A percentile compares a stretch with the other conserved stretches of the same genome.
Conservation (phyloP, 306 rosid genomes). For the Oemleria cerasiformis region DNA sequence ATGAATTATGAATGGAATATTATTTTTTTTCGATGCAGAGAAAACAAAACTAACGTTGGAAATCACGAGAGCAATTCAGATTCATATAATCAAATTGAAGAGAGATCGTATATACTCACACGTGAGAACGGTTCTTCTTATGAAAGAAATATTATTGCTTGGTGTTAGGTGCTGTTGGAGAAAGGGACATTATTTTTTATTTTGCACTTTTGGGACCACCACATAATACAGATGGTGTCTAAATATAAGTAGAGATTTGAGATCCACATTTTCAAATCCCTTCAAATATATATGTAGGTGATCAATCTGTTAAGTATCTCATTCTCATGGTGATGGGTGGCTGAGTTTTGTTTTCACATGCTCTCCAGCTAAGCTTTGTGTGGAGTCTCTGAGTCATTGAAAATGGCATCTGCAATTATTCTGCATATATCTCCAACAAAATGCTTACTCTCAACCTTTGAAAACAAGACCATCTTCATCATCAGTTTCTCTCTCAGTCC, state of each 20-base stretch:
- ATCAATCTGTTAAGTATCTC: too few species aligned
- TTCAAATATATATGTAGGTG: not conserved
- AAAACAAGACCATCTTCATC: not conserved
- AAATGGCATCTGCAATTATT: not conserved
- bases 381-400: not conserved
- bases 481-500: too few species aligned
- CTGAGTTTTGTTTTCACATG: constrained; percentile 1
- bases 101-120: too few species aligned
- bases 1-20: too few species aligned
- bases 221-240: not conserved
- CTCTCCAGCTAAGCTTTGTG: not conserved
- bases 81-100: too few species aligned
- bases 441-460: not conserved
- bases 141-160: too few species aligned
- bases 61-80: too few species aligned
- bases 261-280: not conserved
- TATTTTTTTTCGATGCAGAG: too few species aligned
- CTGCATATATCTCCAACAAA: not conserved
- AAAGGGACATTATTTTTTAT: not conserved
- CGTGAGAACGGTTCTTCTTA: too few species aligned
- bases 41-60: too few species aligned
- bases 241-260: not conserved
- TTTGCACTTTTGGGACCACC: constrained; percentile 4
- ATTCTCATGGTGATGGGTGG: not conserved
- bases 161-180: not conserved